phyloP scores from a whole-genome alignment of 345 rosid genomes.

The Eucalyptus sideroxylon region DNA sequence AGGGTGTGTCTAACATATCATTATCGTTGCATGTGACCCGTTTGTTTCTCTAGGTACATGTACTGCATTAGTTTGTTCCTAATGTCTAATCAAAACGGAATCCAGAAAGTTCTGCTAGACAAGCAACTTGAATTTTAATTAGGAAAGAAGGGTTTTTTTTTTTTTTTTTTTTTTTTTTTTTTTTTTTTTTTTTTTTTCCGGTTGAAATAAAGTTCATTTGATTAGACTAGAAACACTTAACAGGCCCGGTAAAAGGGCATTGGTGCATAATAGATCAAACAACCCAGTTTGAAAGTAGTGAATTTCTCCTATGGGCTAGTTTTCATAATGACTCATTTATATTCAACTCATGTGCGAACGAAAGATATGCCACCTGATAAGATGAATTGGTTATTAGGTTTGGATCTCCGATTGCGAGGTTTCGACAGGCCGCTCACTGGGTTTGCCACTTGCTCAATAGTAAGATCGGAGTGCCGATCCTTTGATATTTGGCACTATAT shows the following conservation, averaged over 20 bases:
- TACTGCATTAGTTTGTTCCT: not conserved
- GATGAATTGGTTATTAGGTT: too few species aligned
- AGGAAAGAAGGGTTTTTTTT: rapidly evolving
- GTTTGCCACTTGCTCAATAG: too few species aligned
- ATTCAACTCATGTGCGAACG: too few species aligned
- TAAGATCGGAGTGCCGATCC: not conserved
- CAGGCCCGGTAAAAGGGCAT: not conserved
- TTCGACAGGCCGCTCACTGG: rapidly evolving
- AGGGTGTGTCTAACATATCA: not conserved
- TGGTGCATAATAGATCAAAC: rapidly evolving
- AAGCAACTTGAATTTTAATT: not conserved
- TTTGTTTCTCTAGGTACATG: not conserved
- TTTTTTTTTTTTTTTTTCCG: too few species aligned
- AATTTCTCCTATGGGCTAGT: not conserved
- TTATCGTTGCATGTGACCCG: not conserved
- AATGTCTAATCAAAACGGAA: not conserved
- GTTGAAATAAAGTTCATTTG: not conserved
- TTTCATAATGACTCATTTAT: not conserved
- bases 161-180: too few species aligned
- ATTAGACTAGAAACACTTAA: not conserved
- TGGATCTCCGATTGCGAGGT: too few species aligned
- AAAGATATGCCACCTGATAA: too few species aligned
- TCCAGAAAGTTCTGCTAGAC: not conserved
- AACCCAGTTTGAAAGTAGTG: rapidly evolving
- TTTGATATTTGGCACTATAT: not conserved